phyloP scores from a whole-genome alignment of 345 rosid genomes.

The Camelina neglecta region DNA sequence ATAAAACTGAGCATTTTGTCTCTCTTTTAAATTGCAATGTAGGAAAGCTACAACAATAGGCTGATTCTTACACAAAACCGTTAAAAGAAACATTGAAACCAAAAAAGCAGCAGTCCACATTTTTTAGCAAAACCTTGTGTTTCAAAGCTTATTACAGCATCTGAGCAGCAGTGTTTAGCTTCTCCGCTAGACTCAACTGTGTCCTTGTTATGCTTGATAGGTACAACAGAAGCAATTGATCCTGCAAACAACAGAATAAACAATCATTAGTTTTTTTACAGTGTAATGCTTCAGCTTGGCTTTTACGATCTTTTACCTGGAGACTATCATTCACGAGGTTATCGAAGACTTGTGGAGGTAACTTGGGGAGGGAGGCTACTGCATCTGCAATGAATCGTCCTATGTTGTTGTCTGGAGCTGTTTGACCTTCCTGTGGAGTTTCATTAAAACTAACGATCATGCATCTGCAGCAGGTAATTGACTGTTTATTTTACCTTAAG shows the following conservation, averaged over 20 bases:
- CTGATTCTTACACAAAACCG: conserved; percentile 36
- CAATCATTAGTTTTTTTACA: conserved; percentile 9
- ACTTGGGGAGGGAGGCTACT: conserved; percentile 74
- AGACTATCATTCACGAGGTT: conserved; percentile 83
- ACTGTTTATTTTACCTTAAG: background rate
- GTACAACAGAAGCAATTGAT: conserved; percentile 78
- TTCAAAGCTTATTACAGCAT: conserved; percentile 48
- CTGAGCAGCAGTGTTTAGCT: conserved; percentile 94
- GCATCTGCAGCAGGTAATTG: background rate
- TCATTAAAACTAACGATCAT: conserved; percentile 5
- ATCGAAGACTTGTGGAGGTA: conserved; percentile 76
- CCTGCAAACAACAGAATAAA: conserved; percentile 49
- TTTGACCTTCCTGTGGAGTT: conserved; percentile 70
- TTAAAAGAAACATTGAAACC: conserved; percentile 4
- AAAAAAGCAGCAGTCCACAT: conserved; percentile 20
- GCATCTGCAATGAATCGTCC: conserved; percentile 78
- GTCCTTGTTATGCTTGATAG: conserved; percentile 93
- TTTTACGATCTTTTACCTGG: conserved; percentile 59
- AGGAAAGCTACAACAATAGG: conserved; percentile 34
- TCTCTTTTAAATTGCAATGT: conserved; percentile 21
- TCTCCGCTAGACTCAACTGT: conserved; percentile 88
- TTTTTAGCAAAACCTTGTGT: conserved; percentile 13
- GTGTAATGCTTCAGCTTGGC: background rate
- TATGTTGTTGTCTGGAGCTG: conserved; percentile 67
- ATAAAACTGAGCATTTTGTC: conserved; percentile 11